Base-by-base conservation (phyloP, 371 early-diverging fungal species). In the Mucor indicus region DNA sequence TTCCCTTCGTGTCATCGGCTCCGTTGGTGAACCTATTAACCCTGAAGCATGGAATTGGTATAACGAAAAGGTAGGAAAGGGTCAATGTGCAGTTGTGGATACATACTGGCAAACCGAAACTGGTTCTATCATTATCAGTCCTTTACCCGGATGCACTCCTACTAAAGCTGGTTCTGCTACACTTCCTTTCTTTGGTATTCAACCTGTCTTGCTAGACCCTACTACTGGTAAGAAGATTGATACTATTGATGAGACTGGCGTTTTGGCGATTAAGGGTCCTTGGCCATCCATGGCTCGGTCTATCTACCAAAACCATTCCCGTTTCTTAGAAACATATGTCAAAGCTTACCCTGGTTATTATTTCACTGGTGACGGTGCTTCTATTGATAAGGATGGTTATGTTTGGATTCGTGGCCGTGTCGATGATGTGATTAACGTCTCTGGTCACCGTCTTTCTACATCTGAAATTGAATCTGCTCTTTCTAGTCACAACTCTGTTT, bases 1-100 rank as follows among this genome's bases (percentile, higher is more conserved):
- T 21, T 76, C 87, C 3, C 79, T 98, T 25, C 81, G 95, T 44
- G 83, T 95, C 23, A 83, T 98, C 19, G 98, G 95, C 19, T 87
- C 91, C 32, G 98, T 98, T 9, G 99, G 99, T 33, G 99, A 98
- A 75, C 99, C 98, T 35, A 96, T 98, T 68, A 93, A 97, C 65
- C 91, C 93, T 23, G 93, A 95, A 53, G 96, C 98, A 13, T 96
- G 97, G 93, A 67, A 84, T 40, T 98, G 98, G 98, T 97, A 94
- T 75, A 75, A 87, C 62, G 79, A 84, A 38, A 83, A 87, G 35
- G 93, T 98, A 25, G 96, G 95, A 22, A 79, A 87, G 48, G 78
- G 81, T 19, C 81, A 77, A 3, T 88, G 92, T 54, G 86, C 92
- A 2, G 75, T 98, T 17, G 92, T 98, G 17, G 99, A 98, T 72